These are phyloP conservation scores for Pilaira anomala DNA, from an alignment of 192 early-diverging fungal genomes.

Conservation along the genomic window DNA sequence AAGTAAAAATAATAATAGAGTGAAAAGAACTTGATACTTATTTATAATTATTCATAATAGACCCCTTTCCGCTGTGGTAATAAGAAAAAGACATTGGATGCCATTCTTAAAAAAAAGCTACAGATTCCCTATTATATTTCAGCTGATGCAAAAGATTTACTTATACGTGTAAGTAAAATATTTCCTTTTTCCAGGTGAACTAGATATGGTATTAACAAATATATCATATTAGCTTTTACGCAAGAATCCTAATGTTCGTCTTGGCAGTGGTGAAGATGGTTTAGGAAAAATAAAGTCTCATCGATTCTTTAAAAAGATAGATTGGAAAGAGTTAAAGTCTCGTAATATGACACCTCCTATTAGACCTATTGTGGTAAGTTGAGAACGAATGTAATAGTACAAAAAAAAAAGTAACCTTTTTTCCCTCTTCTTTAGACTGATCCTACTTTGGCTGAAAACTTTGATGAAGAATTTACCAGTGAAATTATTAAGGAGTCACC, in stretches of 20 bases:
- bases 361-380: slow-evolving; percentile 53
- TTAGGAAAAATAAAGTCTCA: slow-evolving; percentile 57
- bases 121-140: slow-evolving; percentile 79
- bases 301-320: slow-evolving; percentile 71
- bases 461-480: slow-evolving; percentile 72
- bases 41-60: background rate
- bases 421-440: slow-evolving; percentile 34
- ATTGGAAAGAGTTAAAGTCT: slow-evolving; percentile 60
- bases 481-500: slow-evolving; percentile 54
- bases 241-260: slow-evolving; percentile 48
- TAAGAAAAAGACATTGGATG: slow-evolving; percentile 80
- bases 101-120: slow-evolving; percentile 80
- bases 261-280: slow-evolving; percentile 49
- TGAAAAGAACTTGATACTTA: background rate
- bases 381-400: background rate
- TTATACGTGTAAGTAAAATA: slow-evolving; percentile 49
- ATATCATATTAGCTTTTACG: slow-evolving; percentile 38
- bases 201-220: background rate
- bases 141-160: slow-evolving; percentile 71
- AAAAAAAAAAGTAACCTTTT: background rate
- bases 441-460: slow-evolving; percentile 73
- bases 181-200: background rate
- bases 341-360: slow-evolving; percentile 67
- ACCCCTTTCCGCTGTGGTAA: slow-evolving; percentile 79
- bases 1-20: slow-evolving; percentile 7